phyloP scores from a whole-genome alignment of 2,329 filamentous ascomycete genomes.

The Alternaria longipes region DNA sequence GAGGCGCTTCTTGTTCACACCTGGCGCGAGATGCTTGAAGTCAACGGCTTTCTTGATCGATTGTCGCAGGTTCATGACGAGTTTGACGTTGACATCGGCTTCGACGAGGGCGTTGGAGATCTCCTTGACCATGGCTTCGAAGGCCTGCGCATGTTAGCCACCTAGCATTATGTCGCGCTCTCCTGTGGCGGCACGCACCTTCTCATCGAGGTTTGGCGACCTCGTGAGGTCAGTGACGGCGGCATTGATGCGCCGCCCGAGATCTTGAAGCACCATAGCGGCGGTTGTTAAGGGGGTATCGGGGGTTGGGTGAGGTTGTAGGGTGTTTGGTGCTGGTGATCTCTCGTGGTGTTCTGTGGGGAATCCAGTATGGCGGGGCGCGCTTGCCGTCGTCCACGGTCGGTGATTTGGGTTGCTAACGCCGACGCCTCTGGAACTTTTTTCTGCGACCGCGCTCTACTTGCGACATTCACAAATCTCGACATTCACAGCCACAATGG shows the following conservation, averaged over 20 bases:
- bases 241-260: conserved; percentile 97
- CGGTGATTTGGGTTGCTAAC: conserved; percentile 28
- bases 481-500: conserved; percentile 40
- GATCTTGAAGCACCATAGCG: conserved; percentile 96
- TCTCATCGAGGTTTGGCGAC: conserved; percentile 93
- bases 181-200: conserved; percentile 63
- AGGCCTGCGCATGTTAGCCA: conserved; percentile 70
- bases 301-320: conserved; percentile 6
- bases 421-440: conserved; percentile 39
- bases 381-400: conserved; percentile 36
- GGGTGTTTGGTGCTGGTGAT: conserved; percentile 13
- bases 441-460: conserved; percentile 24
- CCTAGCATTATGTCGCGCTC: conserved; percentile 21
- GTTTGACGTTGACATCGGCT: conserved; percentile 95
- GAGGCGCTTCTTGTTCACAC: conserved; percentile 96
- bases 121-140: conserved; percentile 98
- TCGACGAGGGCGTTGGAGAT: conserved; percentile 95
- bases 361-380: conserved; percentile 27
- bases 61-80: conserved; percentile 89
- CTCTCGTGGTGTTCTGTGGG: conserved; percentile 32
- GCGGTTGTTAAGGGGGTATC: conserved; percentile 26
- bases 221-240: conserved; percentile 93
- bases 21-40: conserved; percentile 89
- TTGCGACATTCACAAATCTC: conserved; percentile 9
- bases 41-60: conserved; percentile 92